phyloP scores from a whole-genome alignment of 352 stramenopile species.

The Globisporangium irregulare region DNA sequence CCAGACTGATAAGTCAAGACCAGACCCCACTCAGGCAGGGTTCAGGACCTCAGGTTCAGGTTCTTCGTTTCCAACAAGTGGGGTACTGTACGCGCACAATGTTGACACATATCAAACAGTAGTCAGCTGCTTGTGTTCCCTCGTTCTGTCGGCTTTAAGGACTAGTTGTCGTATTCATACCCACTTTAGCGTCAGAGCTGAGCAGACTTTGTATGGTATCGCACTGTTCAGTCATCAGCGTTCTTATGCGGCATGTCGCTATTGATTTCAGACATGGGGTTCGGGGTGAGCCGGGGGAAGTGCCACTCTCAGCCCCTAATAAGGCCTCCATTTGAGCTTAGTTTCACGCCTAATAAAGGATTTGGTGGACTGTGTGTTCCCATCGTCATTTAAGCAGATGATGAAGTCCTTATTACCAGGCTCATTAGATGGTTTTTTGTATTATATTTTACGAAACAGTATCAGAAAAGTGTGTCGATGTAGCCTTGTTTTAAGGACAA shows the following conservation, averaged over 20 bases:
- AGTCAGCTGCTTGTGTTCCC: not conserved
- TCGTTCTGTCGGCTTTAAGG: not conserved
- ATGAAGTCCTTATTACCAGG: not conserved
- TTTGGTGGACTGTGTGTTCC: not conserved
- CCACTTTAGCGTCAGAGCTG: not conserved
- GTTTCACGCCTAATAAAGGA: not conserved
- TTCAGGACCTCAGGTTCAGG: no score
- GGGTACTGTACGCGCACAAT: not conserved
- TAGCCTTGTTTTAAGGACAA: not conserved
- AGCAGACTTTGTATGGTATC: not conserved
- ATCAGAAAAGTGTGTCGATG: not conserved
- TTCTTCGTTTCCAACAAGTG: no score
- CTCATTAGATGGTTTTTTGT: not conserved
- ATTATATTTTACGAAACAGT: no score
- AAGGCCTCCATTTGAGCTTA: not conserved
- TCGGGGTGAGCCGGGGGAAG: not conserved
- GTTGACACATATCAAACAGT: not conserved
- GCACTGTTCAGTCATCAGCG: not conserved
- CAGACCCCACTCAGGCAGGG: no score
- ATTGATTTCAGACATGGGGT: not conserved
- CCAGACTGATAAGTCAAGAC: no score
- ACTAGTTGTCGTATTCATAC: not conserved
- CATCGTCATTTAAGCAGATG: no score
- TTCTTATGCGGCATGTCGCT: not conserved
- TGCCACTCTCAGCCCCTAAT: not conserved